These are phyloP conservation scores for Prunus padus DNA, from an alignment of 306 rosid genomes.

Conservation along the genomic window DNA sequence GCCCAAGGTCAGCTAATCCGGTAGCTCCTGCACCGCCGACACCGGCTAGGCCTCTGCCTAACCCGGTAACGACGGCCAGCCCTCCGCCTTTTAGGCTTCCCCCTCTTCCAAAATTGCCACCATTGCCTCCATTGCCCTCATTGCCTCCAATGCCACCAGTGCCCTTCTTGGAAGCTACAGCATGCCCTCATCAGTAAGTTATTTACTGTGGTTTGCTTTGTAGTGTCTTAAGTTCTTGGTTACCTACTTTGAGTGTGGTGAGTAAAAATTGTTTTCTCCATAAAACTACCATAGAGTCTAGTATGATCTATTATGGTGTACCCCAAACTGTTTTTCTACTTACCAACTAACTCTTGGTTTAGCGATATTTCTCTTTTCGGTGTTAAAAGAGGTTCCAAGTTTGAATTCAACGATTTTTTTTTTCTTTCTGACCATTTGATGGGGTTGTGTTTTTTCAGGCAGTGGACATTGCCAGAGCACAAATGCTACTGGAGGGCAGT, in stretches of 20 bases:
- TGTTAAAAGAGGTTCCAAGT: background rate
- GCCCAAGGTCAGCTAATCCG: slow-evolving; percentile 59
- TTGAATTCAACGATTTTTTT: background rate
- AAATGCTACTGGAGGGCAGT: slow-evolving; percentile 81
- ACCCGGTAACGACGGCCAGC: background rate
- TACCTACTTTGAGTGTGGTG: too few relatives aligned
- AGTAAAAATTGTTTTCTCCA: background rate
- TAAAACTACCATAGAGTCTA: background rate
- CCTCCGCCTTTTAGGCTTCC: slow-evolving; percentile 52
- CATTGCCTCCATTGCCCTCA: slow-evolving; percentile 39
- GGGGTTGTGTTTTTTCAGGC: slow-evolving; percentile 34
- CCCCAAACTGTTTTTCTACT: background rate
- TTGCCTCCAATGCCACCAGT: slow-evolving; percentile 42
- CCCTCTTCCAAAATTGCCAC: slow-evolving; percentile 36
- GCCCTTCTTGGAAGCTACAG: slow-evolving; percentile 63
- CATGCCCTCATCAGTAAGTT: slow-evolving; percentile 74
- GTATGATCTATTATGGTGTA: background rate
- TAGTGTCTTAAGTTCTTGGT: too few relatives aligned
- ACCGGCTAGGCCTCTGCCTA: slow-evolving; percentile 12
- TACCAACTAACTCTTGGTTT: background rate
- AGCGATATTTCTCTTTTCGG: background rate
- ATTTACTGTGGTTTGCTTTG: background rate
- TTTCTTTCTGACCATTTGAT: background rate
- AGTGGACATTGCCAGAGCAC: slow-evolving; percentile 65
- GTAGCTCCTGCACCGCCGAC: slow-evolving; percentile 36